Evolutionary conservation across 768 basidiomycete genomes (phyloP).

Genomic region (Lepiota subincarnata): DNA sequence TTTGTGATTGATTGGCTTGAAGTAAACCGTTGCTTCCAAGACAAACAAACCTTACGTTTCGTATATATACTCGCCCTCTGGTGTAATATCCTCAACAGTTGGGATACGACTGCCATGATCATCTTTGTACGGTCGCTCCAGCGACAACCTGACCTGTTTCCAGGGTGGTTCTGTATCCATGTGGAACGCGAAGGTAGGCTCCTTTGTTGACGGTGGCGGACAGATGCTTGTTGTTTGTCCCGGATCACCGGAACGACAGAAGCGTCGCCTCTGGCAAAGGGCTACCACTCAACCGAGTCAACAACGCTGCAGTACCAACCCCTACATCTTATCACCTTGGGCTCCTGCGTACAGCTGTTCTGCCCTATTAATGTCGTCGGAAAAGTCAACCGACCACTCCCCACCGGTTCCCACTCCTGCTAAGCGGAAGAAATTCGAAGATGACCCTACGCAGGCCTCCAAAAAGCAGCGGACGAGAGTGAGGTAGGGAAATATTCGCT

Average conservation of each 20-base stretch:
- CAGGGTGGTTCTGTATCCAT: constrained; percentile 35
- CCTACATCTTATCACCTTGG: not conserved
- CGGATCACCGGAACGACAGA: constrained; percentile 7
- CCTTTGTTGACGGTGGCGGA: not conserved
- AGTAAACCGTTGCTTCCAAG: constrained; percentile 8
- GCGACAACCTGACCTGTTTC: constrained; percentile 60
- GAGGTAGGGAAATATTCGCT: constrained; percentile 44
- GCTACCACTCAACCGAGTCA: constrained; percentile 1
- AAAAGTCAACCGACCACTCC: constrained; percentile 31
- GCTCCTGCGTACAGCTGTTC: not conserved
- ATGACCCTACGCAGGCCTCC: constrained; percentile 44
- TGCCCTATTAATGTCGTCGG: constrained; percentile 28
- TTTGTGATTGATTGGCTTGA: constrained; percentile 16
- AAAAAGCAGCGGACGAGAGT: constrained; percentile 78
- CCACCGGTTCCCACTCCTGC: constrained; percentile 26
- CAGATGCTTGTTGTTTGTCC: constrained; percentile 5
- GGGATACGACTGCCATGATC: constrained; percentile 64
- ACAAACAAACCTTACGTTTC: constrained; percentile 55
- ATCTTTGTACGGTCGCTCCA: constrained; percentile 81
- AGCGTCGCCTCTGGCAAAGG: not conserved
- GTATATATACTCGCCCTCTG: constrained; percentile 63
- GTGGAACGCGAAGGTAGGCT: constrained; percentile 1
- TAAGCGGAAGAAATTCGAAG: constrained; percentile 65
- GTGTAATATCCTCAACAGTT: constrained; percentile 61
- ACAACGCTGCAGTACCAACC: constrained; percentile 2